Conservation (phyloP, 2,329 filamentous ascomycete genomes). For the Dothistroma pini region DNA sequence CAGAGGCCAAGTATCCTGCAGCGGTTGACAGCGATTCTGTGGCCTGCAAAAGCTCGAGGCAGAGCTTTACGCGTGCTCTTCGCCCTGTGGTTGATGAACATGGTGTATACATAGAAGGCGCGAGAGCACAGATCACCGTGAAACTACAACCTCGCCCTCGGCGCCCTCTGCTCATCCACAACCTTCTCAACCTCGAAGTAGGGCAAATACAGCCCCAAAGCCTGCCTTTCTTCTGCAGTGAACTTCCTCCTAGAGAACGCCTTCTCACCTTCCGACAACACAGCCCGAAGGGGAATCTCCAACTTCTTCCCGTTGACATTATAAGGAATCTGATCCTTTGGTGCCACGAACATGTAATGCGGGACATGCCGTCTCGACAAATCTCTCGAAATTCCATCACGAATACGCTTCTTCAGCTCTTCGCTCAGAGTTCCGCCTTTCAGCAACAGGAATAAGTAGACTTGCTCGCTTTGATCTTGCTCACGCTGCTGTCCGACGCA, state of each 20-base stretch:
- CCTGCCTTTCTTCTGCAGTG: conserved; percentile 9
- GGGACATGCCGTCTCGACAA: conserved; percentile 10
- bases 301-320: conserved; percentile 15
- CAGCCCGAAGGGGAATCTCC: conserved; percentile 5
- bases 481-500: no score
- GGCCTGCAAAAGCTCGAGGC: background rate
- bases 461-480: no score
- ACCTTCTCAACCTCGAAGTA: conserved; percentile 10
- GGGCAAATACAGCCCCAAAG: conserved; percentile 4
- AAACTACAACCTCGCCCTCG: conserved; percentile 4
- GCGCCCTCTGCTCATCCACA: background rate
- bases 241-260: conserved; percentile 6
- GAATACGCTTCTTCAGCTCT: background rate
- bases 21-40: background rate
- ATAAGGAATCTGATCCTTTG: conserved; percentile 7
- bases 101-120: background rate
- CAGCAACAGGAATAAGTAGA: no score
- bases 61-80: background rate
- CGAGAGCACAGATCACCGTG: no score
- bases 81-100: background rate
- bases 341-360: conserved; percentile 6
- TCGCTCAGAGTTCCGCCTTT: no score
- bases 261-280: conserved; percentile 5
- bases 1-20: background rate
- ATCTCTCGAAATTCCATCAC: conserved; percentile 1